Evolutionary conservation across 2,329 filamentous ascomycete genomes (phyloP).

Genomic region (Xenoacremonium recifei): DNA sequence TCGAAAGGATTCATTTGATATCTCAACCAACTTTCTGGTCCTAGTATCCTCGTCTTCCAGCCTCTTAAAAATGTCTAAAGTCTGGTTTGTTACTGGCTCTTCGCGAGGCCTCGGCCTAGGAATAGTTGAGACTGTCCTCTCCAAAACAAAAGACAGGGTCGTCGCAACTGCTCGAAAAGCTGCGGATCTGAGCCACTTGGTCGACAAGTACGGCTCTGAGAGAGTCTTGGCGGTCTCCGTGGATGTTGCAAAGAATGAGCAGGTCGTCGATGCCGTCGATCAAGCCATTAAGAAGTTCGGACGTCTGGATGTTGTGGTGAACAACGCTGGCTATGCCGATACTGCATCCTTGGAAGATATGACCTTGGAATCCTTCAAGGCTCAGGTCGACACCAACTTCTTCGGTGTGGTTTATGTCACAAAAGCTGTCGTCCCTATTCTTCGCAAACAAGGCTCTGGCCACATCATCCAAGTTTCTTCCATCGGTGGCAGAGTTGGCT

Average conservation of each 20-base stretch:
- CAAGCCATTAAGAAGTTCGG: conserved; percentile 6
- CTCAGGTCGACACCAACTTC: conserved; percentile 59
- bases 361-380: conserved; percentile 45
- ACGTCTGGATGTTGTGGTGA: conserved; percentile 11
- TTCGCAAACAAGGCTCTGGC: conserved; percentile 27
- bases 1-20: too few relatives aligned
- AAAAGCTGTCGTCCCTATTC: conserved; percentile 32
- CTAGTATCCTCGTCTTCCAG: too few relatives aligned
- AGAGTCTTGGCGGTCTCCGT: conserved; percentile 50
- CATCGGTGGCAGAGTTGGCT: conserved; percentile 32
- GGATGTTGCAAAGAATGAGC: conserved; percentile 41
- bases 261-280: conserved; percentile 7
- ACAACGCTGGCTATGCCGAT: conserved; percentile 47
- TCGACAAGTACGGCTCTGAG: conserved; percentile 34
- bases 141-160: conserved; percentile 38
- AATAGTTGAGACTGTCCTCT: conserved; percentile 38
- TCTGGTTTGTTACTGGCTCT: conserved; percentile 49
- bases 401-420: conserved; percentile 56
- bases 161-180: conserved; percentile 44
- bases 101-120: conserved; percentile 46
- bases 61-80: conserved; percentile 32
- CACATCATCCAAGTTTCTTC: conserved; percentile 40
- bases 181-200: conserved; percentile 31
- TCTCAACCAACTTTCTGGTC: too few relatives aligned
- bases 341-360: conserved; percentile 51